Percentiles rank a stretch among this genome's conserved stretches.
Evolutionary conservation across 345 rosid genomes (phyloP).

Genomic region (Lepidium didymum): DNA sequence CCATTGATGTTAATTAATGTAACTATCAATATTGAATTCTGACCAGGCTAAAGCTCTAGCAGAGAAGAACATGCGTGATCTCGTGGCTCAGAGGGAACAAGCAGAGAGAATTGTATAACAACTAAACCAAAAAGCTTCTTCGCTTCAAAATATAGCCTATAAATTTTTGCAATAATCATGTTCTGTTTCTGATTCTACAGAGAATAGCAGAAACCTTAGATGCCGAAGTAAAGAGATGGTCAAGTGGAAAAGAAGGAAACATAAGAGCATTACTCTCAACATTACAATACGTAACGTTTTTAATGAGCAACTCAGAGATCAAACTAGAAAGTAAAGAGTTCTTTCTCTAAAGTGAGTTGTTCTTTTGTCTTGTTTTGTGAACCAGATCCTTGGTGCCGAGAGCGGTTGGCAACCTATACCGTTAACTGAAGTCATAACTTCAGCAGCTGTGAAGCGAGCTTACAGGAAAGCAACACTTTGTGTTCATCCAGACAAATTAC

Average conservation of each 20-base stretch:
- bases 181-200: constrained; percentile 38
- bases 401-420: constrained; percentile 98
- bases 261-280: constrained; percentile 93
- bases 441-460: constrained; percentile 91
- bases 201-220: constrained; percentile 82
- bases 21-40: not conserved
- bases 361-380: not conserved
- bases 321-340: not conserved
- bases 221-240: constrained; percentile 96
- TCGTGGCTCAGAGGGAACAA: constrained; percentile 81
- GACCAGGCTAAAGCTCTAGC: constrained; percentile 91
- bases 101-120: constrained; percentile 73
- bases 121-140: not conserved
- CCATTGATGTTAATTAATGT: not conserved
- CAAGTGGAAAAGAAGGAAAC: constrained; percentile 89
- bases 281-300: constrained; percentile 80
- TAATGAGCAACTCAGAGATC: not conserved
- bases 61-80: constrained; percentile 94
- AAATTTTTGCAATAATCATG: not conserved
- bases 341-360: not conserved
- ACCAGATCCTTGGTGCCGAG: constrained; percentile 81
- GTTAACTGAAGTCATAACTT: constrained; percentile 85
- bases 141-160: not conserved
- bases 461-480: constrained; percentile 97
- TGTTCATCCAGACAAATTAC: constrained; percentile 96